phyloP scores from a whole-genome alignment of 108 stramenopile species.

The Cyclostephanos tholiformis region DNA sequence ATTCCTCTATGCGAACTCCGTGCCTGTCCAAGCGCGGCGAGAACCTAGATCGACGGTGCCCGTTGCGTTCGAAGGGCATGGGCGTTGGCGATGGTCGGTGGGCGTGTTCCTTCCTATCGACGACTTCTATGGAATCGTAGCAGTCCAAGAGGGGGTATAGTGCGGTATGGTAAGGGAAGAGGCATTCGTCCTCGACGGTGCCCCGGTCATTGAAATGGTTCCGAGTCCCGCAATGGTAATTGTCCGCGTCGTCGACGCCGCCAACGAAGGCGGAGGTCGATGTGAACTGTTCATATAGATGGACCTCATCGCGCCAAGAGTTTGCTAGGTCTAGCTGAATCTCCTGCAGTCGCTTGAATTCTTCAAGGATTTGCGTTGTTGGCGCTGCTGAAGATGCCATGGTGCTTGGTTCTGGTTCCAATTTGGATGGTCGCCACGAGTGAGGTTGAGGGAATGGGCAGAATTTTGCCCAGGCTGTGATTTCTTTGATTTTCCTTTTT shows the following conservation, averaged over 20 bases:
- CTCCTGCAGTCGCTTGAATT: constrained; percentile 29
- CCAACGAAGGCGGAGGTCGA: not conserved
- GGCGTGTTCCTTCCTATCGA: not conserved
- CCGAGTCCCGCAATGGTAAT: constrained; percentile 9
- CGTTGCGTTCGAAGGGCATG: constrained; percentile 21
- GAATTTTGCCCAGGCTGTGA: too few relatives aligned
- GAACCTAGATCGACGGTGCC: constrained; percentile 32
- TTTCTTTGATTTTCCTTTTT: too few relatives aligned
- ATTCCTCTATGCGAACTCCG: constrained; percentile 33
- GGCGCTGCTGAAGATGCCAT: not conserved
- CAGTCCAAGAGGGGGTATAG: constrained; percentile 57
- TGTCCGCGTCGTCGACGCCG: not conserved
- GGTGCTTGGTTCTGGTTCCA: not conserved
- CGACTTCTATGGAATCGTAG: constrained; percentile 46
- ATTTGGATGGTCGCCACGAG: too few relatives aligned
- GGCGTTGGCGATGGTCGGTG: constrained; percentile 32
- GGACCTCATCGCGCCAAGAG: constrained; percentile 32
- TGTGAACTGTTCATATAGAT: constrained; percentile 25
- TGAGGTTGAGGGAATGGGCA: too few relatives aligned
- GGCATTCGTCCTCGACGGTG: constrained; percentile 32
- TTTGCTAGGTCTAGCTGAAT: constrained; percentile 18
- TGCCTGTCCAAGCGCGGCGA: constrained; percentile 27
- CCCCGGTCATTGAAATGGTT: constrained; percentile 47
- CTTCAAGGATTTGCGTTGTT: constrained; percentile 22
- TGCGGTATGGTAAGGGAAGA: constrained; percentile 58